A percentile compares a stretch with the other conserved stretches of the same genome.
Evolutionary conservation across 768 basidiomycete genomes (phyloP).

Genomic region (Boletellus ananas): DNA sequence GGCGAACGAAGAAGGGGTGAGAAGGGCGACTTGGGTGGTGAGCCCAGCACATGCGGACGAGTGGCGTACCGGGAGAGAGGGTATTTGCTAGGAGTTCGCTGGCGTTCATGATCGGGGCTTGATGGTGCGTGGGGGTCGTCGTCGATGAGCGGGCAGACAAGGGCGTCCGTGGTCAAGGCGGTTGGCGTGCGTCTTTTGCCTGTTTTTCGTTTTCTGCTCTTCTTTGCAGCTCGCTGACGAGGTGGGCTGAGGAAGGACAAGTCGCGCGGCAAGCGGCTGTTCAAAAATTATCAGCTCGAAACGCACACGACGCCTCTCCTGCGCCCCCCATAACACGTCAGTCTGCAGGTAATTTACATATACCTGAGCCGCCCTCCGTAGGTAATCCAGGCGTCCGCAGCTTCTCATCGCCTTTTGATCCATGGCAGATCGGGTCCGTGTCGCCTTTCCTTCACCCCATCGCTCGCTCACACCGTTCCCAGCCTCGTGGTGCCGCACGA

Average conservation of each 20-base stretch:
- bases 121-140: constrained; percentile 22
- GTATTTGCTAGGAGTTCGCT: constrained; percentile 89
- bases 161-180: constrained; percentile 11
- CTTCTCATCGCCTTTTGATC: neutral
- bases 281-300: constrained; percentile 25
- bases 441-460: neutral
- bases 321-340: constrained; percentile 18
- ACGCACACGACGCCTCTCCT: constrained; percentile 7
- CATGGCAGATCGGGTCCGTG: constrained; percentile 34
- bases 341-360: constrained; percentile 13
- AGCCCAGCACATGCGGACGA: constrained; percentile 20
- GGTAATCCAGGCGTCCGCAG: constrained; percentile 14
- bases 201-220: constrained; percentile 1
- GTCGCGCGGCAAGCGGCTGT: constrained; percentile 35
- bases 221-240: constrained; percentile 18
- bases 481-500: constrained; percentile 60
- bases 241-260: constrained; percentile 28
- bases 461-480: constrained; percentile 24
- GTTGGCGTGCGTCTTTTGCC: constrained; percentile 13
- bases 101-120: constrained; percentile 71
- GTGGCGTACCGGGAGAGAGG: constrained; percentile 76
- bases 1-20: constrained; percentile 21
- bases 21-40: constrained; percentile 32
- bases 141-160: constrained; percentile 17
- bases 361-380: constrained; percentile 1